These are phyloP conservation scores for Begonia fuchsioides DNA, from an alignment of 306 rosid species.

Conservation along the genomic window DNA sequence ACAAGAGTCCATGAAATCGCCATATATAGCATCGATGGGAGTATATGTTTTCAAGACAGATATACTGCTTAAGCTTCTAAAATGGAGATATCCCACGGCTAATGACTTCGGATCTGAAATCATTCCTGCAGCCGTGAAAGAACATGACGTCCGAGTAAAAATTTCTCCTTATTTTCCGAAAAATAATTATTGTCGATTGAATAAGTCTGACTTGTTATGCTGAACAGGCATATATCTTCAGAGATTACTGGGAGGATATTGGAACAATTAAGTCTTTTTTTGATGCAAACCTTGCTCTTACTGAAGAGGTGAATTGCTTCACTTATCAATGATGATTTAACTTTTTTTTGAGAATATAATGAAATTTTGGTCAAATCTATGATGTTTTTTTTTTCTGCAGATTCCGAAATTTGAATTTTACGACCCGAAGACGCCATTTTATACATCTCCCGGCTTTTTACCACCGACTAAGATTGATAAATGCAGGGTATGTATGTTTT, in stretches of 20 bases:
- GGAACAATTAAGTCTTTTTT: slow-evolving; percentile 71
- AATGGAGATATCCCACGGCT: slow-evolving; percentile 69
- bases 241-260: slow-evolving; percentile 95
- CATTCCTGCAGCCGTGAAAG: slow-evolving; percentile 77
- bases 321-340: too few relatives aligned
- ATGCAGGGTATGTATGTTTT: slow-evolving; percentile 36
- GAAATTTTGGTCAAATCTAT: not conserved
- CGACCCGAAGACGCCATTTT: slow-evolving; percentile 77
- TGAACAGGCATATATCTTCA: slow-evolving; percentile 51
- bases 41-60: slow-evolving; percentile 78
- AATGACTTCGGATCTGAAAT: slow-evolving; percentile 96
- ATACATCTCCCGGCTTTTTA: slow-evolving; percentile 79
- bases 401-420: slow-evolving; percentile 60
- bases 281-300: slow-evolving; percentile 82
- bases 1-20: slow-evolving; percentile 38
- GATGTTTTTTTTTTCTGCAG: slow-evolving; percentile 24
- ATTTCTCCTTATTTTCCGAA: not conserved
- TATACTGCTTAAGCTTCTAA: slow-evolving; percentile 57
- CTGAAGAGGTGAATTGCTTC: slow-evolving; percentile 51
- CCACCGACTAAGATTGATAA: slow-evolving; percentile 93
- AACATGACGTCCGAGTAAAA: slow-evolving; percentile 67
- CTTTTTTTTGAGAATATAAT: too few relatives aligned
- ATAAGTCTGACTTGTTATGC: not conserved
- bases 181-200: not conserved
- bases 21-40: slow-evolving; percentile 92